These are phyloP conservation scores for Plasmodium yoelii DNA, from an alignment of 169 alveolate species.

Conservation along the genomic window DNA sequence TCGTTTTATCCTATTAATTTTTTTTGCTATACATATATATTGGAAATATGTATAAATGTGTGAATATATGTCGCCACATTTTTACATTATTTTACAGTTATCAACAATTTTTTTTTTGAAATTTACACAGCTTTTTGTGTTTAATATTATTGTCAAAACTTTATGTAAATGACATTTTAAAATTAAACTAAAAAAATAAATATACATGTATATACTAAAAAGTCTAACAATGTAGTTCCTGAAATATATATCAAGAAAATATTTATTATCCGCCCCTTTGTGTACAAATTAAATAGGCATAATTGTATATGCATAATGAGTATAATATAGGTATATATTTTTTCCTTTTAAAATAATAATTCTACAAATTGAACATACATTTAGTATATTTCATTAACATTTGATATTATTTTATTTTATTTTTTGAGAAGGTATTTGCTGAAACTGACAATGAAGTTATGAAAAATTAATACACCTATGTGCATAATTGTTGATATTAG, in stretches of 20 bases:
- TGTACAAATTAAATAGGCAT: too few species aligned
- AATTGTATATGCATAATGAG: too few species aligned
- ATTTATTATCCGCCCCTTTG: neutral
- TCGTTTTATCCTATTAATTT: too few species aligned
- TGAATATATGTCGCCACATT: too few species aligned
- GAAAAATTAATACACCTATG: slow-evolving; percentile 48
- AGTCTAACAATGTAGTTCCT: too few species aligned
- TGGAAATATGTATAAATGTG: too few species aligned
- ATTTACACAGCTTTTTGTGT: neutral
- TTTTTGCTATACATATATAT: too few species aligned
- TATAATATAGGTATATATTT: neutral
- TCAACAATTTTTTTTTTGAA: neutral
- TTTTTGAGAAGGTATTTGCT: neutral
- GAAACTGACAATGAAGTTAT: slow-evolving; percentile 2
- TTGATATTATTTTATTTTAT: neutral
- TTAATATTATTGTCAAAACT: slow-evolving; percentile 3
- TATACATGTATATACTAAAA: too few species aligned
- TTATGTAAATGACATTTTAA: slow-evolving; percentile 10
- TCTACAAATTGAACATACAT: slow-evolving; percentile 38
- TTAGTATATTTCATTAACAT: neutral
- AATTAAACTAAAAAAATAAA: too few species aligned
- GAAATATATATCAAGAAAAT: too few species aligned
- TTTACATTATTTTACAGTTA: too few species aligned
- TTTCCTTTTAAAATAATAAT: slow-evolving; percentile 26
- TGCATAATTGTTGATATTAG: slow-evolving; percentile 42